Evolutionary conservation across 1,284 basidiomycete genomes (phyloP), one percentile per base, ranked within the genome.

Genomic region (Rhizoctonia solani): DNA sequence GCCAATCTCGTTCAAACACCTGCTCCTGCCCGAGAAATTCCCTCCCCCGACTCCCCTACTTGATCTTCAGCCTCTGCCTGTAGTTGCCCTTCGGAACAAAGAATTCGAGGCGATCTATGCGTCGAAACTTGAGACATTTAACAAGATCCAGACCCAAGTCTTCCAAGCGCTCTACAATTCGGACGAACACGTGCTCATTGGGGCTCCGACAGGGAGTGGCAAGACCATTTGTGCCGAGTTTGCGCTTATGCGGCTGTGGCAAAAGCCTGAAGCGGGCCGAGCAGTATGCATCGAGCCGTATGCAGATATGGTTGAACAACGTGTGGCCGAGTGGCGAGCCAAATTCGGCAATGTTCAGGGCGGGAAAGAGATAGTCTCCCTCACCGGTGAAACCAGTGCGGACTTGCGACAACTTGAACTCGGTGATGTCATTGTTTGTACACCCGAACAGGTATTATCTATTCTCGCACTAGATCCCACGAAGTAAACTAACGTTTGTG

Each of bases 111-210:
- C 82, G 3, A 85, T 98, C 47, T 99, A 97, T 77, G 84, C 87
- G 0, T 84, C 83, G 16, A 84, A 84, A 0, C 89, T 96, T 71
- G 81, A 87, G 69, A 86, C 84, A 0, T 98, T 98, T 83, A 99
- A 99, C 85, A 98, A 98, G 80, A 97, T 98, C 72, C 97, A 99
- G 77, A 99, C 95, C 0, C 97, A 99, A 79, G 94, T 97, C 39
- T 99, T 98, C 88, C 96, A 98, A 73, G 94, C 95, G 0, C 81
- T 99, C 0, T 99, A 96, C 77, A 95, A 93, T 0, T 90, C 93
- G 0, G 95, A 98, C 75, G 95, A 98, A 75, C 97, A 95, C 73
- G 89, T 96, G 44, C 93, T 99, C 74, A 88, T 99, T 67, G 95
- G 95, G 25, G 96, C 95, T 0, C 96, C 97, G 0, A 95, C 95